Evolutionary conservation across 2,329 filamentous ascomycete species (phyloP).

Genomic region (Neopestalotiopsis sp.): DNA sequence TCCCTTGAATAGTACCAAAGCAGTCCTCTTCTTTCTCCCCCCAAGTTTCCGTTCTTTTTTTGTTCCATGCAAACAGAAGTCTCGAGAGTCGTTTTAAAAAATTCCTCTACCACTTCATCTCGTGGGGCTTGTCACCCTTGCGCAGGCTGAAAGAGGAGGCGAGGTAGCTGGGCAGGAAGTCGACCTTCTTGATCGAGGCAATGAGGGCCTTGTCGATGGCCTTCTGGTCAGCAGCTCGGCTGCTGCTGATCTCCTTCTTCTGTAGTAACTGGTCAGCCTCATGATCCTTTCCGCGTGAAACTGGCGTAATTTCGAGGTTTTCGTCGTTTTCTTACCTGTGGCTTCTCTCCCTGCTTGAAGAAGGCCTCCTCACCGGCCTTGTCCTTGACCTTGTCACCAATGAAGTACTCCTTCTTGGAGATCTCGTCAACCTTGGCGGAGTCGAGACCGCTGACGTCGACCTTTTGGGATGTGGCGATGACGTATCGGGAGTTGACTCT

Average conservation of each 20-base stretch:
- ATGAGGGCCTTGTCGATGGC: constrained; percentile 95
- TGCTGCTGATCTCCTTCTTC: constrained; percentile 97
- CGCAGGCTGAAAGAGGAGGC: constrained; percentile 96
- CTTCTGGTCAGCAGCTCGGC: constrained; percentile 97
- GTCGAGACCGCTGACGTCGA: constrained; percentile 86
- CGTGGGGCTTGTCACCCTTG: constrained; percentile 99
- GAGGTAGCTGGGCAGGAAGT: constrained; percentile 92
- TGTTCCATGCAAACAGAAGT: constrained; percentile 9
- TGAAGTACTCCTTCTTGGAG: constrained; percentile 87
- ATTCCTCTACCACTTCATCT: constrained; percentile 93
- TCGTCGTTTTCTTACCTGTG: constrained; percentile 71
- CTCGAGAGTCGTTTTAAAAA: not conserved
- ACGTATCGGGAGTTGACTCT: constrained; percentile 93
- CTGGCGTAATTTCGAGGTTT: no score
- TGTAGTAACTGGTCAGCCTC: constrained; percentile 52
- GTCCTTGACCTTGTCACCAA: constrained; percentile 91
- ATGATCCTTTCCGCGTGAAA: no score
- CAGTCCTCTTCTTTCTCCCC: not conserved
- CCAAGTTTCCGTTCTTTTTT: constrained; percentile 5
- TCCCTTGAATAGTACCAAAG: constrained; percentile 32
- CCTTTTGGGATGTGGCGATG: constrained; percentile 86
- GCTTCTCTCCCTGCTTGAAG: constrained; percentile 99
- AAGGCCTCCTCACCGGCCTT: constrained; percentile 98
- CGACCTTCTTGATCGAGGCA: constrained; percentile 97
- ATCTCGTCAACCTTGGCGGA: constrained; percentile 85